Evolutionary conservation across 106 monocot genomes (phyloP).

Genomic region (Posidonia australis): DNA sequence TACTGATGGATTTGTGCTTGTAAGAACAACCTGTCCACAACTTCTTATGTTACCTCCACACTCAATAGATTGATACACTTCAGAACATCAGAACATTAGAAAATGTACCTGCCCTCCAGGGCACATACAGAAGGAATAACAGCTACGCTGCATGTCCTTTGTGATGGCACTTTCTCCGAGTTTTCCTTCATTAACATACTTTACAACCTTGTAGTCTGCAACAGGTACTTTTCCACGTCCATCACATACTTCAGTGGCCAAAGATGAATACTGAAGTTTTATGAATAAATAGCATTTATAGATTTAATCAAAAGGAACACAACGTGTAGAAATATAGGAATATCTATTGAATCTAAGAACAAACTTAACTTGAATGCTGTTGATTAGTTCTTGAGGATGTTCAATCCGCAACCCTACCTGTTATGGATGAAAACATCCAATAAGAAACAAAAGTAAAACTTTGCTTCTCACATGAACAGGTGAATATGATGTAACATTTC

Average conservation of each 20-base stretch:
- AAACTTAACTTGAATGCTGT: conserved; percentile 69
- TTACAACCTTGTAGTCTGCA: conserved; percentile 89
- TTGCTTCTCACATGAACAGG: not conserved
- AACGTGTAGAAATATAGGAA: not conserved
- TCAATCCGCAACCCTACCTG: conserved; percentile 95
- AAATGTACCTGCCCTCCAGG: conserved; percentile 85
- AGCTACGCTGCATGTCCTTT: conserved; percentile 37
- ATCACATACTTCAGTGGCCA: conserved; percentile 55
- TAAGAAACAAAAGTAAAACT: not conserved
- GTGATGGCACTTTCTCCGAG: conserved; percentile 4
- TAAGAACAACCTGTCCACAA: conserved; percentile 65
- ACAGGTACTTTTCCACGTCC: conserved; percentile 91
- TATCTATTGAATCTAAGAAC: not conserved
- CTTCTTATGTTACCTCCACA: not conserved
- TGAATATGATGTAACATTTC: not conserved
- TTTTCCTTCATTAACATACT: conserved; percentile 41
- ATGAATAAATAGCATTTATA: not conserved
- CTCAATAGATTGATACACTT: not conserved
- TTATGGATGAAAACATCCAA: conserved; percentile 7
- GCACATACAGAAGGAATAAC: conserved; percentile 99
- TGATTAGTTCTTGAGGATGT: conserved; percentile 89
- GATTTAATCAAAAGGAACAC: not conserved
- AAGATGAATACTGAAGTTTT: conserved; percentile 54
- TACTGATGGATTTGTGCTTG: conserved; percentile 83
- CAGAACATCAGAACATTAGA: not conserved